Evolutionary conservation across 2,329 filamentous ascomycete species (phyloP).

Genomic region (Dothistroma septosporum): DNA sequence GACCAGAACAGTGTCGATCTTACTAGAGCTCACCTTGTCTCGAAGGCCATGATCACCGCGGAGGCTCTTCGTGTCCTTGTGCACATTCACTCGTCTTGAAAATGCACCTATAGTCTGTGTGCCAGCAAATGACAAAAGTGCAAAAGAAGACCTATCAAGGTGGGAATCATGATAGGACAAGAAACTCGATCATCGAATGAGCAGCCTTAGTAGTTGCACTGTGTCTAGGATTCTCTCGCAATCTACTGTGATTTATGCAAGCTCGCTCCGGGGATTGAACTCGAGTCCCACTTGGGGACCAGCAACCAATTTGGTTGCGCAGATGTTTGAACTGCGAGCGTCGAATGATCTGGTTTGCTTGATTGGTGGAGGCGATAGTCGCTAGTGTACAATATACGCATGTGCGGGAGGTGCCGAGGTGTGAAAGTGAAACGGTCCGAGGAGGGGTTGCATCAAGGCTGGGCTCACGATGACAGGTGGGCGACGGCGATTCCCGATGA

Average conservation of each 20-base stretch:
- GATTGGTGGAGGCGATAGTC: background rate
- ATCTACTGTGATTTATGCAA: background rate
- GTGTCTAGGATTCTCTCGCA: background rate
- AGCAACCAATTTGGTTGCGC: background rate
- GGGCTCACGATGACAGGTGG: background rate
- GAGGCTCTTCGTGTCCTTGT: no score
- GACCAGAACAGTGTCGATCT: no score
- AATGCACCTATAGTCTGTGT: no score
- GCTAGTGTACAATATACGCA: background rate
- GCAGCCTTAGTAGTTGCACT: background rate
- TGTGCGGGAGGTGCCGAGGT: background rate
- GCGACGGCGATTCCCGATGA: background rate
- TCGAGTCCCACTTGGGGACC: background rate
- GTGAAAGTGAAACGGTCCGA: background rate
- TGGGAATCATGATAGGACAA: background rate
- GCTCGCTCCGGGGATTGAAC: background rate
- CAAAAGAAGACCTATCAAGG: background rate
- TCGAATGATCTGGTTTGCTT: background rate
- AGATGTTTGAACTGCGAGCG: background rate
- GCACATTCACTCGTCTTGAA: no score
- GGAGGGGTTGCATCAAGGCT: background rate
- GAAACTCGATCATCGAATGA: background rate
- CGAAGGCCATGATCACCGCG: no score
- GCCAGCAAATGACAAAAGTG: no score
- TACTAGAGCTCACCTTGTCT: no score